These are phyloP conservation scores for Cercospora canescens DNA, from an alignment of 2,329 filamentous ascomycete genomes.

Conservation along the genomic window DNA sequence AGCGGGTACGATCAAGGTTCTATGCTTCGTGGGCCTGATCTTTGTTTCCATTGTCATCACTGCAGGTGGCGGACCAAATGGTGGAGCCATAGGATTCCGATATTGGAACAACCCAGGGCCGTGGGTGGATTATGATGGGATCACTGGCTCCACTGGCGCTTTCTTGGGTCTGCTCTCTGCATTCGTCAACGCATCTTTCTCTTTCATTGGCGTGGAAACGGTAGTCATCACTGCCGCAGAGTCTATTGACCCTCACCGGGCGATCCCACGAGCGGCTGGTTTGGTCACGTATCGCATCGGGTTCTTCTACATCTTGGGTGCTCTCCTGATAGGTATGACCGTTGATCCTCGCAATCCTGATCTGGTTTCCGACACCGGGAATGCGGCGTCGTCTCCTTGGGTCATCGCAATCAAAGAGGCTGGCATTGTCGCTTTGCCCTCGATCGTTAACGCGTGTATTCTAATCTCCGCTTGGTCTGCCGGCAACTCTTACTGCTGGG, in stretches of 20 bases:
- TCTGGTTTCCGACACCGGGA: slow-evolving; percentile 57
- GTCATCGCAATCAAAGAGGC: slow-evolving; percentile 69
- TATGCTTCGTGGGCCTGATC: slow-evolving; percentile 71
- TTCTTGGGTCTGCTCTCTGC: slow-evolving; percentile 77
- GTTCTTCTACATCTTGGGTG: slow-evolving; percentile 73
- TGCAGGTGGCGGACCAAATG: slow-evolving; percentile 72
- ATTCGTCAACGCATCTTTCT: slow-evolving; percentile 69
- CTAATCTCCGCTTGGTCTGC: slow-evolving; percentile 64
- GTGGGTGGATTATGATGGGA: slow-evolving; percentile 56
- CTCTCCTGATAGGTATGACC: slow-evolving; percentile 69
- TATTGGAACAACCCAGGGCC: slow-evolving; percentile 65
- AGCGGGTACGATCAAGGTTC: slow-evolving; percentile 56
- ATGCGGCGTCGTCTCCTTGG: slow-evolving; percentile 62
- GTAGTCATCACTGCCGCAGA: slow-evolving; percentile 67
- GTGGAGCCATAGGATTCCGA: slow-evolving; percentile 72
- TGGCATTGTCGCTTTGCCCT: slow-evolving; percentile 62
- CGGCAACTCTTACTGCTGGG: slow-evolving; percentile 68
- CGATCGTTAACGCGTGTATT: slow-evolving; percentile 70
- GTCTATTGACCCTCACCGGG: slow-evolving; percentile 66
- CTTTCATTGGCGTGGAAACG: slow-evolving; percentile 67
- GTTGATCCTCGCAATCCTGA: slow-evolving; percentile 69
- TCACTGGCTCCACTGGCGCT: slow-evolving; percentile 55
- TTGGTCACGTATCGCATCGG: slow-evolving; percentile 78
- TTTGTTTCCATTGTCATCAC: slow-evolving; percentile 80
- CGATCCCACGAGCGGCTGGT: slow-evolving; percentile 74